A percentile compares a stretch with the other conserved stretches of the same genome.
phyloP scores from a whole-genome alignment of 495 filamentous ascomycete species.

The Aspergillus diversus region DNA sequence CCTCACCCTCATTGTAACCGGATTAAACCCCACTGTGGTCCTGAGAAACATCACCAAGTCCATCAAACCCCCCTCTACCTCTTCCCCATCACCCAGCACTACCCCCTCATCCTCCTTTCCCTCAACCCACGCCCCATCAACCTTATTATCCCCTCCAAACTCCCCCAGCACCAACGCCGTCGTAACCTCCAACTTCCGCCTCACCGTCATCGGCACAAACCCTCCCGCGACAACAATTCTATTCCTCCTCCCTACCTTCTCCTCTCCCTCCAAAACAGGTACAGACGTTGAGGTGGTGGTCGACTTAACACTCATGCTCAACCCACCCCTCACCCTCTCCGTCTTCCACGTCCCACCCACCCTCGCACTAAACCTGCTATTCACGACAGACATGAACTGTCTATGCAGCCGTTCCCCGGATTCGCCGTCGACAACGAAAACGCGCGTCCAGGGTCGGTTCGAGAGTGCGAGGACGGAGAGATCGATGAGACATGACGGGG shows the following conservation, averaged over 20 bases:
- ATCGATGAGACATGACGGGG: background rate
- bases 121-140: background rate
- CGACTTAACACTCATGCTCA: background rate
- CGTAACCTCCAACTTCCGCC: background rate
- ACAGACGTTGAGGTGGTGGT: background rate
- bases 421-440: background rate
- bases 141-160: background rate
- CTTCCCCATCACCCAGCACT: background rate
- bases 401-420: background rate
- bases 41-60: background rate
- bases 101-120: background rate
- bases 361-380: background rate
- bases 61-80: background rate
- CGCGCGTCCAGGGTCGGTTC: background rate
- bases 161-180: background rate
- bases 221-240: background rate
- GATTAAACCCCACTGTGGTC: background rate
- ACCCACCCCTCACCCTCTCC: background rate
- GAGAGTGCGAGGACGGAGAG: background rate
- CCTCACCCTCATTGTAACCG: background rate
- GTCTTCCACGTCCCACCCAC: slow-evolving; percentile 1
- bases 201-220: background rate
- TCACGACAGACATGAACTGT: slow-evolving; percentile 1
- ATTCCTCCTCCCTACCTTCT: background rate
- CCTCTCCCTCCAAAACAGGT: background rate